Evolutionary conservation across 352 stramenopile genomes (phyloP).

Genomic region (Proteromonas lacertae): DNA sequence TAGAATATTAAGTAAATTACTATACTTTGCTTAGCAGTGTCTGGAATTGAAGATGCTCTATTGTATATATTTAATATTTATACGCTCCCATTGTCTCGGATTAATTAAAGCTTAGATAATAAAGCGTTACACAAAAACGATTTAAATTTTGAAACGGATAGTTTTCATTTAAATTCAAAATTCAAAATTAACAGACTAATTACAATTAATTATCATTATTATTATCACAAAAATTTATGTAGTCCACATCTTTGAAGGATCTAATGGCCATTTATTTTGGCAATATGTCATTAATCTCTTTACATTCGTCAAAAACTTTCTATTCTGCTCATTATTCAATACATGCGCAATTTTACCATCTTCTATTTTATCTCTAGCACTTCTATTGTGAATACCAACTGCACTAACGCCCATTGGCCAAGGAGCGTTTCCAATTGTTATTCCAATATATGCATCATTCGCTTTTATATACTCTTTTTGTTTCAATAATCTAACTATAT

Average conservation of each 20-base stretch:
- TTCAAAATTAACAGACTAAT: no score
- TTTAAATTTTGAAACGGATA: no score
- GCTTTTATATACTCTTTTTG: conserved; percentile 51
- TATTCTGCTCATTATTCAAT: conserved; percentile 91
- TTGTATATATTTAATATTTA: no score
- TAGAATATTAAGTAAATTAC: no score
- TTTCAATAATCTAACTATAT: conserved; percentile 71
- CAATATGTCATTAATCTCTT: conserved; percentile 86
- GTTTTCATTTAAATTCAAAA: no score
- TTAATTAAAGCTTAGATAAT: no score
- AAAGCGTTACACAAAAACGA: no score
- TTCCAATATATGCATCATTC: conserved; percentile 83
- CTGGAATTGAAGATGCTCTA: no score
- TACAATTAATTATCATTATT: no score
- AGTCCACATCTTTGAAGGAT: conserved; percentile 31
- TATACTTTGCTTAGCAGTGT: no score
- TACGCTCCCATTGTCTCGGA: no score
- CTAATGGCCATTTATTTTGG: conserved; percentile 34
- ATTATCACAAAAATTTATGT: no score
- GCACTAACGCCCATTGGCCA: conserved; percentile 97
- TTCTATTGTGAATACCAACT: conserved; percentile 86
- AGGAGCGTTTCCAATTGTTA: conserved; percentile 79
- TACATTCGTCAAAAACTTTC: conserved; percentile 91
- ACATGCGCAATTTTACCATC: conserved; percentile 96
- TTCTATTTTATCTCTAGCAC: conserved; percentile 38